Conservation (phyloP, 768 basidiomycete species). For the Amanita jacksonii region DNA sequence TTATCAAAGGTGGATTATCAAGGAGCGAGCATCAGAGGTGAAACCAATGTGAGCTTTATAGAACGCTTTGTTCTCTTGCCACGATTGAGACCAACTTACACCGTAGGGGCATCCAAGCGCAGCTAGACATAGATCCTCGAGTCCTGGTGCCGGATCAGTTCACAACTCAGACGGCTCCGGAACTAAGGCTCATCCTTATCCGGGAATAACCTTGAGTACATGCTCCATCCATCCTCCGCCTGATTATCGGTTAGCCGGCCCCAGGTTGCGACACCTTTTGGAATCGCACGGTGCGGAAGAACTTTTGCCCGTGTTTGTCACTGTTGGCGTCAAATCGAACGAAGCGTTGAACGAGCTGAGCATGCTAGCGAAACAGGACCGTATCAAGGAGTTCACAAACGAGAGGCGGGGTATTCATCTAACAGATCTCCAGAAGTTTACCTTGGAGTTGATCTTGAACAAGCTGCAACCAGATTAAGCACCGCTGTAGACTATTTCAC, state of each 20-base stretch:
- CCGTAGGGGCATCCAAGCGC: no score
- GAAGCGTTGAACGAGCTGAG: conserved; percentile 14
- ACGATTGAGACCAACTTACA: no score
- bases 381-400: neutral
- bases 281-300: conserved; percentile 16
- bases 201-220: conserved; percentile 6
- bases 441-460: neutral
- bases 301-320: conserved; percentile 18
- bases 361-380: neutral
- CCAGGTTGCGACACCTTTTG: conserved; percentile 13
- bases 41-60: no score
- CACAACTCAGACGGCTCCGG: neutral
- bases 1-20: no score
- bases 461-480: neutral
- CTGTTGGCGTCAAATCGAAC: conserved; percentile 16
- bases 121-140: neutral
- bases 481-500: neutral
- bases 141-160: neutral
- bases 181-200: neutral
- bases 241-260: conserved; percentile 7
- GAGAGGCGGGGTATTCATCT: neutral
- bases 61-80: no score
- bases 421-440: conserved; percentile 5
- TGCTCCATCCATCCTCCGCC: conserved; percentile 15
- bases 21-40: no score